phyloP scores from a whole-genome alignment of 345 rosid species.

The Syzygium grande region DNA sequence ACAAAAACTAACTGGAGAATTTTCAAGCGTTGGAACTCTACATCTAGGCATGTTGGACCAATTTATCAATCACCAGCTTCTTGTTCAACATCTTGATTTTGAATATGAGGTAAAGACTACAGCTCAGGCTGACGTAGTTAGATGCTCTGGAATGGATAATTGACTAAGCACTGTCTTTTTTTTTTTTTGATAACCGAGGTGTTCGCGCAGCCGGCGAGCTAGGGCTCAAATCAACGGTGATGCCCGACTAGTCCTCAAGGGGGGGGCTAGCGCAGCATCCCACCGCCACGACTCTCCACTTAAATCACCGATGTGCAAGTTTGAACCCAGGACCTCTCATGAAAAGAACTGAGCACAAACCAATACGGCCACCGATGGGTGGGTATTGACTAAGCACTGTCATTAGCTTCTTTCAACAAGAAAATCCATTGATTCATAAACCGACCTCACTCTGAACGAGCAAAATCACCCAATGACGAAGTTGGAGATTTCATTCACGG shows the following conservation, averaged over 20 bases:
- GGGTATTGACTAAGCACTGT: neutral
- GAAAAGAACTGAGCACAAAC: no score
- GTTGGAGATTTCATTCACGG: neutral
- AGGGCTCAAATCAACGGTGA: no score
- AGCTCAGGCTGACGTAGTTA: neutral
- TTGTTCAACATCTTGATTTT: neutral
- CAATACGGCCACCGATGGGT: no score
- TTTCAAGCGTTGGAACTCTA: neutral
- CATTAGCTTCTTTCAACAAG: neutral
- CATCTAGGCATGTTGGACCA: neutral
- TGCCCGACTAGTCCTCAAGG: no score
- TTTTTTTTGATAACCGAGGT: no score
- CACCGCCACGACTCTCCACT: no score
- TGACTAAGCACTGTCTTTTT: neutral
- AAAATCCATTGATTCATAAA: neutral
- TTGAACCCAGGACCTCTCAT: no score
- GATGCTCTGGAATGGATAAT: neutral
- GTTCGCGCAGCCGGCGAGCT: no score
- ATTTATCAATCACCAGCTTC: neutral
- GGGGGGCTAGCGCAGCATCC: no score
- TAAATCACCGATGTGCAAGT: no score
- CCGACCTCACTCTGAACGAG: neutral
- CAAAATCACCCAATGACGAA: neutral
- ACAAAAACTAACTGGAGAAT: neutral
- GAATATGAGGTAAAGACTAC: neutral